Evolutionary conservation across 140 eudicot genomes (phyloP).

Genomic region (Senecio squalidus): DNA sequence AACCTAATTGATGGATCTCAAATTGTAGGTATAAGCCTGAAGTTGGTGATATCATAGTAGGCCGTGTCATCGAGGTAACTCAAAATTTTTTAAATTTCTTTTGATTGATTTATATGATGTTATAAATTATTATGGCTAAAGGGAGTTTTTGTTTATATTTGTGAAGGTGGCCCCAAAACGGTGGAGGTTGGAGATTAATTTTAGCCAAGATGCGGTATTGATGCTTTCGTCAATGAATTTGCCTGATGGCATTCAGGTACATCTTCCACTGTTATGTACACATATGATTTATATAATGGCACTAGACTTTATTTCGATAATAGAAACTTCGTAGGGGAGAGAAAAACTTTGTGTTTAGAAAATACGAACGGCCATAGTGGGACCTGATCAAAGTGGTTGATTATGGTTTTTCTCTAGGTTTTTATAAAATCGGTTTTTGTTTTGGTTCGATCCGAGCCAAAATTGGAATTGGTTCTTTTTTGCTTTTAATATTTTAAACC

Average conservation of each 20-base stretch:
- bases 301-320: not conserved
- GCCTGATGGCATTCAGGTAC: conserved; percentile 90
- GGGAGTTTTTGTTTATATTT: not conserved
- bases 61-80: conserved; percentile 84
- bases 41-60: conserved; percentile 87
- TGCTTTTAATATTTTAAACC: no score
- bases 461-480: no score
- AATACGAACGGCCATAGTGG: not conserved
- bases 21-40: conserved; percentile 83
- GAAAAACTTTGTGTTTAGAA: not conserved
- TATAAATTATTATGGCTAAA: not conserved
- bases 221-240: conserved; percentile 96
- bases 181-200: conserved; percentile 90
- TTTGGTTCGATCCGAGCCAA: not conserved
- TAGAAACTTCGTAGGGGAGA: not conserved
- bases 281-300: not conserved
- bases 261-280: not conserved
- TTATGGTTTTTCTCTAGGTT: not conserved
- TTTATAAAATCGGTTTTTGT: not conserved
- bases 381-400: not conserved
- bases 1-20: conserved; percentile 9
- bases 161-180: conserved; percentile 86
- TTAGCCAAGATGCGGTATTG: conserved; percentile 87
- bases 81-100: not conserved
- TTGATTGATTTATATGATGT: not conserved